These are phyloP conservation scores for Casuarina equisetifolia DNA, from an alignment of 306 rosid genomes.

Conservation along the genomic window DNA sequence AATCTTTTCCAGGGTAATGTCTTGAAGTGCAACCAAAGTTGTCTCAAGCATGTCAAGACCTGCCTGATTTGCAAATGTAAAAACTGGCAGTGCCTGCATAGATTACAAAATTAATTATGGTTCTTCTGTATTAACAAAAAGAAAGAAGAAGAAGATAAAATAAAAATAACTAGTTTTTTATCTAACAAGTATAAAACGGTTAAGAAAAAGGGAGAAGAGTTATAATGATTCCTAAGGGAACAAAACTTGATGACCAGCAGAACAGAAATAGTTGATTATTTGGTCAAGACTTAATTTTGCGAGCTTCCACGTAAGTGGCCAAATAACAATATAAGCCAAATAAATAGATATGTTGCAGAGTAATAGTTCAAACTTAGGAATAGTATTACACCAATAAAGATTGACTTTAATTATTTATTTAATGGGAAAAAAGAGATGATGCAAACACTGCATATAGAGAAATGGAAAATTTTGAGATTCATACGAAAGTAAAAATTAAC, in stretches of 20 bases:
- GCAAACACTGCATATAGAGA: background rate
- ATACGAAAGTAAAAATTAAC: background rate
- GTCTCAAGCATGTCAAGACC: constrained; percentile 99
- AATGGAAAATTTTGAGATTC: background rate
- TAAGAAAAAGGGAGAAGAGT: background rate
- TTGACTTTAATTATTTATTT: no score
- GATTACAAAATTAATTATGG: constrained; percentile 19
- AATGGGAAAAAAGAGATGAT: background rate
- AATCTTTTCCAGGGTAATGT: constrained; percentile 82
- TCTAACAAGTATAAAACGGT: background rate
- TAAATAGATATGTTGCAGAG: no score
- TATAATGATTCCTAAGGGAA: background rate
- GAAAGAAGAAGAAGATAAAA: background rate
- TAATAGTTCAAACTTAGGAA: no score
- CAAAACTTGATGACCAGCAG: background rate
- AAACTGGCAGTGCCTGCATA: constrained; percentile 80
- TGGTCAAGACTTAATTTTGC: no score
- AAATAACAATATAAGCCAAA: background rate
- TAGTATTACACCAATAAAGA: no score
- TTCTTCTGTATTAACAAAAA: constrained; percentile 13
- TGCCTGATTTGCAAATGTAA: constrained; percentile 91
- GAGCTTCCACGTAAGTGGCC: no score
- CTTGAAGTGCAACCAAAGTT: constrained; percentile 92
- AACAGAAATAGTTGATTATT: no score
- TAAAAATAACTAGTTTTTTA: background rate